Evolutionary conservation across 1,284 basidiomycete species (phyloP).

Genomic region (Puccinia novopanici): DNA sequence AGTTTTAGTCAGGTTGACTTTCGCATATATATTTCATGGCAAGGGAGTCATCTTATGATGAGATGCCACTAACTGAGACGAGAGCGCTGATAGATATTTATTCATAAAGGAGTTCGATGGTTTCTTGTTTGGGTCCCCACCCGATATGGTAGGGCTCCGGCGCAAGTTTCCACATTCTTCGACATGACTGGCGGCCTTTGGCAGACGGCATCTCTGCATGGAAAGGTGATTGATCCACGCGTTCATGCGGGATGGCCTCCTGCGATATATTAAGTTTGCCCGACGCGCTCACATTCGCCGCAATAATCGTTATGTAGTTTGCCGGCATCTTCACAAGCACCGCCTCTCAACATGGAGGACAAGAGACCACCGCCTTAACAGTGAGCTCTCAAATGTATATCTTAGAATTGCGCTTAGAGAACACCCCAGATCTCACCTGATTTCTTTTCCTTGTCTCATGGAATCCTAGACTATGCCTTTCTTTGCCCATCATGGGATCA

Average conservation of each 20-base stretch:
- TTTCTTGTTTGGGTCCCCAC: slow-evolving; percentile 73
- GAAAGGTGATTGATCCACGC: slow-evolving; percentile 71
- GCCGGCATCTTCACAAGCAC: slow-evolving; percentile 42
- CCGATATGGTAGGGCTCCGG: slow-evolving; percentile 59
- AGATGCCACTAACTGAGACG: no score
- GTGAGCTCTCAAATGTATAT: slow-evolving; percentile 26
- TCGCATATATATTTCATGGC: no score
- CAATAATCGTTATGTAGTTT: no score
- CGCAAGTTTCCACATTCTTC: slow-evolving; percentile 61
- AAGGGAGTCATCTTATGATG: no score
- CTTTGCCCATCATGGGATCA: slow-evolving; percentile 76
- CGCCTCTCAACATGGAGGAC: slow-evolving; percentile 54
- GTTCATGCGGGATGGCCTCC: slow-evolving; percentile 62
- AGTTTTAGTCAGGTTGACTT: no score
- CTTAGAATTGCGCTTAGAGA: slow-evolving; percentile 51
- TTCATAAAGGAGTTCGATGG: slow-evolving; percentile 61
- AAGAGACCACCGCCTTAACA: slow-evolving; percentile 51
- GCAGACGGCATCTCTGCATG: slow-evolving; percentile 70
- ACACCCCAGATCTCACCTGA: slow-evolving; percentile 28
- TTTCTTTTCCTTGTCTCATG: slow-evolving; percentile 5
- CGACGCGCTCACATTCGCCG: no score
- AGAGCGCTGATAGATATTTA: no score
- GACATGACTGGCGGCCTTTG: slow-evolving; percentile 77
- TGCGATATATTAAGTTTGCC: no score
- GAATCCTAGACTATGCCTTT: slow-evolving; percentile 67